Base-by-base conservation (phyloP, 2,329 filamentous ascomycete genomes). In the Clonostachys rosea region DNA sequence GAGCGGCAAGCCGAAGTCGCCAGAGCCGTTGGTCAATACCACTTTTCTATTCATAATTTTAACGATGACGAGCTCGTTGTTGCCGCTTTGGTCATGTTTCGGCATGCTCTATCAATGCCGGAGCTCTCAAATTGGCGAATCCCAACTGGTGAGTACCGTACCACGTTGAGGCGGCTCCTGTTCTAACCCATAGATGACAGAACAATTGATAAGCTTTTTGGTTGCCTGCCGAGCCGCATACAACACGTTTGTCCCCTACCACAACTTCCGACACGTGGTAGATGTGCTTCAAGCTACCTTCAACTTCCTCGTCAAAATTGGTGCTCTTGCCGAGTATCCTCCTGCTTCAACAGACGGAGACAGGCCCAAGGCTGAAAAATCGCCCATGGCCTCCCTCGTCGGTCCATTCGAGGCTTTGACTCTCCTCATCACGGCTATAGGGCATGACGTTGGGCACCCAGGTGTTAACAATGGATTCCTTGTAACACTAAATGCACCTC, bases 391-490 rank as follows among this genome's bases (percentile, higher is more conserved):
- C 4, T 73, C 78, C 41, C 73, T 97, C 20, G 73, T 99, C n/a
- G 78, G 80, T 43, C 91, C 92, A 1, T 89, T 95, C 54, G 91
- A 97, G 64, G 89, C 88, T 6, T 75, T 99, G 46, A 92, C 91
- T 0, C 78, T 99, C 4, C 77, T 99, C 42, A 86, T 97, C 54
- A 92, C 92, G 9, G 94, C 94, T n/a, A 95, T 99, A 59, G 94
- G 94, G 40, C 94, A 99, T 57, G 94, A 99, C 63, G 94, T 97
- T 37, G 94, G 94, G 18, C 94, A 99, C 62, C 94, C 94, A 0
- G 94, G 94, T 47, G 94, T 99, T 59, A 99, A 97, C 71, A 99
- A 99, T 63, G 91, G 92, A 33, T 99, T 99, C 62, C 75, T 99
- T 6, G 84, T 96, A 16, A 91, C 89, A 34, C 79, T 96, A 34